phyloP scores from a whole-genome alignment of 371 early-diverging fungal species.

The Paraphysoderma sedebokerense region DNA sequence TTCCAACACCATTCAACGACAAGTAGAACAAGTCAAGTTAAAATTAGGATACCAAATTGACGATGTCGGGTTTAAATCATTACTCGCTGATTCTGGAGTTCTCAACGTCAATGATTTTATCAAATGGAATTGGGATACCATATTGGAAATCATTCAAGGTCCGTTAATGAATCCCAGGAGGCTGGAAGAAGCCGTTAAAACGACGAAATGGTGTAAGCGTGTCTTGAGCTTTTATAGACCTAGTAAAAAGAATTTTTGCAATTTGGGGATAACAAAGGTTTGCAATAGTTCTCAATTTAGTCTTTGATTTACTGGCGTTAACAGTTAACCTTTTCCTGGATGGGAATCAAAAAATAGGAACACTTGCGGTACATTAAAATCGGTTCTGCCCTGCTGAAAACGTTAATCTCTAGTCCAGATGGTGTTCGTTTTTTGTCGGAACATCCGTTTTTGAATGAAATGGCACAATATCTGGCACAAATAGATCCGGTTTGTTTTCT shows the following conservation, averaged over 20 bases:
- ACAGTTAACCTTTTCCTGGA: conserved; percentile 1
- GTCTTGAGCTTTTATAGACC: conserved; percentile 61
- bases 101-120: conserved; percentile 50
- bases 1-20: background rate
- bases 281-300: conserved; percentile 2
- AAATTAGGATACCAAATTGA: conserved; percentile 57
- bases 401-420: conserved; percentile 35
- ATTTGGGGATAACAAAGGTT: conserved; percentile 26
- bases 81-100: conserved; percentile 15
- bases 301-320: background rate
- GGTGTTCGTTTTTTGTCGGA: conserved; percentile 50
- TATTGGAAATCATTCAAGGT: conserved; percentile 54
- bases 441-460: conserved; percentile 41
- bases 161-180: conserved; percentile 50
- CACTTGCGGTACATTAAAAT: conserved; percentile 32
- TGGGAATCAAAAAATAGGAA: conserved; percentile 11
- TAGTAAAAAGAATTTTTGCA: conserved; percentile 48
- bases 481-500: conserved; percentile 37
- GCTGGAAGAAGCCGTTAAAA: conserved; percentile 57
- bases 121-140: conserved; percentile 70
- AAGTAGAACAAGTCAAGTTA: conserved; percentile 43
- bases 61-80: conserved; percentile 31
- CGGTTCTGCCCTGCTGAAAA: conserved; percentile 44
- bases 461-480: conserved; percentile 49
- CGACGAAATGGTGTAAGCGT: conserved; percentile 55